Evolutionary conservation across 768 basidiomycete genomes (phyloP), one percentile per base, ranked within the genome.

Genomic region (Mycena epipterygia): DNA sequence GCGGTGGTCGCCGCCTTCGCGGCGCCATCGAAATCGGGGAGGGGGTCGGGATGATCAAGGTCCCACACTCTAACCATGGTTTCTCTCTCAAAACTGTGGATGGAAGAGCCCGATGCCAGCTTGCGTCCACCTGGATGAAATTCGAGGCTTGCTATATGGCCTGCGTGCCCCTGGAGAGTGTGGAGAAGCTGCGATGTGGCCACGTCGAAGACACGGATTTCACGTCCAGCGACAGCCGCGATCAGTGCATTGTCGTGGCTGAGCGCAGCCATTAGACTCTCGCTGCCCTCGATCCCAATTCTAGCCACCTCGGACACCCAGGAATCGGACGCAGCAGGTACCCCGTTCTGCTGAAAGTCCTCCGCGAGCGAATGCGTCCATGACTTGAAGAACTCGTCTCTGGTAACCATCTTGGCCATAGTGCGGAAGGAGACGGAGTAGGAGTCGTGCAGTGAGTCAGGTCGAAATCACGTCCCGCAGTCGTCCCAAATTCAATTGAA

Each of bases 111-210:
- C 4, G 65, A 37, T 1, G 30, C 65, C 2, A 67, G 16, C 23
- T 51, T 67, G 44, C 65, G 44, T 23, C 65, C 65, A 25, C 35
- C 19, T 17, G 65, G 65, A 19, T 67, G 65, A 14, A 67, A 67
- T 41, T 67, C 25, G 44, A 67, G 65, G 11, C 1, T n/a, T 30
- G 33, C 35, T 3, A 39, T 39, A 5, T 58, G 8, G 17, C 65
- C 46, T 14, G 46, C 25, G 53, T 65, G 53, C 21, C 64, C 64
- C 0, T 33, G 42, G 16, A 59, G 32, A 19, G 55, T 65, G 25
- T 39, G 64, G 25, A 65, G 52, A 23, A 58, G 56, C 27, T 51
- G 44, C 12, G 29, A 29, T 12, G 65, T 58, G 14, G 57, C 32
- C 12, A 25, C 46, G 14, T 67, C 65, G 57, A 58, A 67, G 8